These are phyloP conservation scores for Infundibulicybe gibba DNA, from an alignment of 768 basidiomycete species.

Conservation along the genomic window DNA sequence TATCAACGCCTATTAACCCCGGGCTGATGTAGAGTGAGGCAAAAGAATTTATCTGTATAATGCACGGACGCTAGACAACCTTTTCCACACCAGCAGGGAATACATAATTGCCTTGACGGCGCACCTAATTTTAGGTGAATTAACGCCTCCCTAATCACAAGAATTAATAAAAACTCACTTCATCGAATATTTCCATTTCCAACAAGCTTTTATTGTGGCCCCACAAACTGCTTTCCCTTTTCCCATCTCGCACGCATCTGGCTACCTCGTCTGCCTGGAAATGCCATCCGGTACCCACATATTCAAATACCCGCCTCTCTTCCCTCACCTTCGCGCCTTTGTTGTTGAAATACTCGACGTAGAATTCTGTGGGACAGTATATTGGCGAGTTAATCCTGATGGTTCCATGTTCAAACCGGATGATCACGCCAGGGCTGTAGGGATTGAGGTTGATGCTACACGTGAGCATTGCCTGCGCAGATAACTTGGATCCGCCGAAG, in stretches of 20 bases:
- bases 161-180: constrained; percentile 39
- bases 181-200: constrained; percentile 84
- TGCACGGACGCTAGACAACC: background rate
- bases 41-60: too few relatives aligned
- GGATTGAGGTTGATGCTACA: constrained; percentile 59
- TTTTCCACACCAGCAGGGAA: constrained; percentile 14
- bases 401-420: constrained; percentile 73
- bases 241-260: constrained; percentile 68
- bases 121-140: background rate
- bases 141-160: too few relatives aligned
- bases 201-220: constrained; percentile 75
- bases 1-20: too few relatives aligned
- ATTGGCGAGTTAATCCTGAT: constrained; percentile 65
- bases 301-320: constrained; percentile 55
- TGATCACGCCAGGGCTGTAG: constrained; percentile 48
- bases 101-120: constrained; percentile 11
- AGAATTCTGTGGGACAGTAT: constrained; percentile 66
- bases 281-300: constrained; percentile 72
- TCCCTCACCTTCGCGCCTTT: constrained; percentile 46
- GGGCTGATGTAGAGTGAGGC: too few relatives aligned
- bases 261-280: constrained; percentile 91
- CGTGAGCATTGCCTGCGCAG: constrained; percentile 70
- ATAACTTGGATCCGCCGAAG: constrained; percentile 55
- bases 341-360: constrained; percentile 55
- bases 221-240: constrained; percentile 72